Evolutionary conservation across 257 asterid species (phyloP).

Genomic region (Rhazya stricta): DNA sequence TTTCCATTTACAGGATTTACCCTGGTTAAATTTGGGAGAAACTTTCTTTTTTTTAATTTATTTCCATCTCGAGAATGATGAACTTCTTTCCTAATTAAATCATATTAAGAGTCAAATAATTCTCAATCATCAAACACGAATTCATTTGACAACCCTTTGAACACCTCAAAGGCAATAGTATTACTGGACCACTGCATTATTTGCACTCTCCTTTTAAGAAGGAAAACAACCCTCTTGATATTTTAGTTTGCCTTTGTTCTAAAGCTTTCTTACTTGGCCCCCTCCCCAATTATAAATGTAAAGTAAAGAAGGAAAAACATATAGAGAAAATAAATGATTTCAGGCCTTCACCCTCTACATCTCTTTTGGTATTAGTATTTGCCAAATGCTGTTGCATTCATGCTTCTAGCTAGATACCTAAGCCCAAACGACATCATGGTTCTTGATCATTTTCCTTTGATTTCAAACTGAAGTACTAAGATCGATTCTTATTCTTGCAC

Average conservation of each 20-base stretch:
- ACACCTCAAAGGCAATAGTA: neutral
- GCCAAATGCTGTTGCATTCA: neutral
- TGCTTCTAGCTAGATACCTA: neutral
- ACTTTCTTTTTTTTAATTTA: neutral
- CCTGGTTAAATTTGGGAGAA: neutral
- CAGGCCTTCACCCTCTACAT: too few species aligned
- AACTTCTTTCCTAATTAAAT: too few species aligned
- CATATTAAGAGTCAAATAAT: neutral
- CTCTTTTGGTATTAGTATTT: neutral
- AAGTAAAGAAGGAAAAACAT: neutral
- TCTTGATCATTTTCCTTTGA: neutral
- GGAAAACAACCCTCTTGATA: neutral
- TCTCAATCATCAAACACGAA: neutral
- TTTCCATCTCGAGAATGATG: too few species aligned
- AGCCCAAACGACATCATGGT: neutral
- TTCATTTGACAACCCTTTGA: neutral
- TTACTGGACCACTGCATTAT: slow-evolving; percentile 2
- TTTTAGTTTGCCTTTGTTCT: neutral
- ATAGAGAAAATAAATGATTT: neutral
- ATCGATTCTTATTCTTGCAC: neutral
- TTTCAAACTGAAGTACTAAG: too few species aligned
- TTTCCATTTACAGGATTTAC: neutral
- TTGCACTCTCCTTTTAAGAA: neutral
- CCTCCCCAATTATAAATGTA: neutral
- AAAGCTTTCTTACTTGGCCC: slow-evolving; percentile 6